phyloP scores from a whole-genome alignment of 208 protist genomes.

The Strigomonas galati region DNA sequence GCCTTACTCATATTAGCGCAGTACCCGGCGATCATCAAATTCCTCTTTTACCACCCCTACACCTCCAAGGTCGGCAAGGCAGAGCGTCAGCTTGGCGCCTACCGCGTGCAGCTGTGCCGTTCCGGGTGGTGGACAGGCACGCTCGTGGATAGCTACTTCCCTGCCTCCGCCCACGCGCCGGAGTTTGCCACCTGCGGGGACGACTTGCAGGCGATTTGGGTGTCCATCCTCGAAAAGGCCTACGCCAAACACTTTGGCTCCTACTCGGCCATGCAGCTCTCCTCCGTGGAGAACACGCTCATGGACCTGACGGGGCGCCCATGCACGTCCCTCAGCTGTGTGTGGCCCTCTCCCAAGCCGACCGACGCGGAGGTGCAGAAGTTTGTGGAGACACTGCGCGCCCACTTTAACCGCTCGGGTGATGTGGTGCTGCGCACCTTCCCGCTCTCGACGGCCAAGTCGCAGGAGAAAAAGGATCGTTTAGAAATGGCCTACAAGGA shows the following conservation, averaged over 20 bases:
- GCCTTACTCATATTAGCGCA: slow-evolving; percentile 34
- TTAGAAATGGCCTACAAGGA: slow-evolving; percentile 31
- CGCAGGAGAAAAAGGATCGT: slow-evolving; percentile 22
- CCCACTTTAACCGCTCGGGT: slow-evolving; percentile 6
- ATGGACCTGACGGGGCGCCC: slow-evolving; percentile 44
- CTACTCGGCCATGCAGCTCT: slow-evolving; percentile 47
- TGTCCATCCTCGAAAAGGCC: slow-evolving; percentile 72
- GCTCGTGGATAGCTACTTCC: slow-evolving; percentile 50
- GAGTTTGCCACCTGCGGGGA: slow-evolving; percentile 27
- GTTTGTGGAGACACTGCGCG: slow-evolving; percentile 29
- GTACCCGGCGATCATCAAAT: slow-evolving; percentile 22
- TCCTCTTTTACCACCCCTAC: slow-evolving; percentile 45
- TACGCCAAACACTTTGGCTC: slow-evolving; percentile 73
- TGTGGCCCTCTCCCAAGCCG: slow-evolving; percentile 25
- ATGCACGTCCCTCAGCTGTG: slow-evolving; percentile 20
- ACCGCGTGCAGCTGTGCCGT: slow-evolving; percentile 47
- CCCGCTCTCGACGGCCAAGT: slow-evolving; percentile 33
- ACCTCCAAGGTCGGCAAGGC: slow-evolving; percentile 19
- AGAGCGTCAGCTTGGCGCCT: slow-evolving; percentile 43
- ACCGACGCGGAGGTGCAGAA: background rate
- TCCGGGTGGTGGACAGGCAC: slow-evolving; percentile 45
- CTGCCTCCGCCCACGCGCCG: slow-evolving; percentile 21
- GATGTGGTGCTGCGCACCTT: slow-evolving; percentile 27
- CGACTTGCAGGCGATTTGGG: slow-evolving; percentile 59
- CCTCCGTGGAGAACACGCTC: slow-evolving; percentile 34